Evolutionary conservation across 345 rosid species (phyloP).

Genomic region (Sapria himalayana): DNA sequence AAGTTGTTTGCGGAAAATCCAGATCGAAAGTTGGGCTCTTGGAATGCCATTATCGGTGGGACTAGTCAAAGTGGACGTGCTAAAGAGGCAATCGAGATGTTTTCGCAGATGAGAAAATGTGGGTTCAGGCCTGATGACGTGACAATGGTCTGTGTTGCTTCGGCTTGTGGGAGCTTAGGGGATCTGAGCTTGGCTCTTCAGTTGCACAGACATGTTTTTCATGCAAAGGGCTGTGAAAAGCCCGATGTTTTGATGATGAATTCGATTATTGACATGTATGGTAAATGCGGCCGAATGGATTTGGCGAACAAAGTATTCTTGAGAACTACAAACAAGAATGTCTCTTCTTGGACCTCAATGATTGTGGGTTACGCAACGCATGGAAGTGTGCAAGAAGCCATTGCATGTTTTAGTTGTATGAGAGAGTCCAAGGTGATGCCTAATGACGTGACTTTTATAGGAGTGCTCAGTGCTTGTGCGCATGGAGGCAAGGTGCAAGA

Average conservation of each 20-base stretch:
- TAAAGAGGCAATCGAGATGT: slow-evolving; percentile 33
- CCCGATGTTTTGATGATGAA: slow-evolving; percentile 44
- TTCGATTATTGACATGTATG: slow-evolving; percentile 58
- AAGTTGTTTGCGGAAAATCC: slow-evolving; percentile 57
- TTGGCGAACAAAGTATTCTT: slow-evolving; percentile 34
- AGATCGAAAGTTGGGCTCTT: slow-evolving; percentile 54
- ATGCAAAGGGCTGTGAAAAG: slow-evolving; percentile 21
- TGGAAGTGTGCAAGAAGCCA: slow-evolving; percentile 38
- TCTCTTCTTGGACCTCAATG: slow-evolving; percentile 77
- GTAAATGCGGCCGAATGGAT: slow-evolving; percentile 79
- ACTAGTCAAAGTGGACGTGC: slow-evolving; percentile 36
- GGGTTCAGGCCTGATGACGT: slow-evolving; percentile 64
- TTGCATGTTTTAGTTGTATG: slow-evolving; percentile 35
- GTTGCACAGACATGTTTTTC: slow-evolving; percentile 48
- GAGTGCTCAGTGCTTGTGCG: slow-evolving; percentile 62
- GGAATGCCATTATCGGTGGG: slow-evolving; percentile 69
- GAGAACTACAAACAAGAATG: slow-evolving; percentile 28
- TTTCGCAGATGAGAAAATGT: slow-evolving; percentile 25
- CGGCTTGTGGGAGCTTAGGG: slow-evolving; percentile 66
- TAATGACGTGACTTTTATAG: slow-evolving; percentile 54
- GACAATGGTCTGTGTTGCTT: slow-evolving; percentile 53
- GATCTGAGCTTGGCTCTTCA: slow-evolving; percentile 44
- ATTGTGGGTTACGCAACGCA: slow-evolving; percentile 47
- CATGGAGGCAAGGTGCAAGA: slow-evolving; percentile 65
- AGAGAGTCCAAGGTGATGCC: slow-evolving; percentile 32